Evolutionary conservation across 106 monocot species (phyloP), one percentile per base, ranked within the genome.

Genomic region (Dactylorhiza incarnata): DNA sequence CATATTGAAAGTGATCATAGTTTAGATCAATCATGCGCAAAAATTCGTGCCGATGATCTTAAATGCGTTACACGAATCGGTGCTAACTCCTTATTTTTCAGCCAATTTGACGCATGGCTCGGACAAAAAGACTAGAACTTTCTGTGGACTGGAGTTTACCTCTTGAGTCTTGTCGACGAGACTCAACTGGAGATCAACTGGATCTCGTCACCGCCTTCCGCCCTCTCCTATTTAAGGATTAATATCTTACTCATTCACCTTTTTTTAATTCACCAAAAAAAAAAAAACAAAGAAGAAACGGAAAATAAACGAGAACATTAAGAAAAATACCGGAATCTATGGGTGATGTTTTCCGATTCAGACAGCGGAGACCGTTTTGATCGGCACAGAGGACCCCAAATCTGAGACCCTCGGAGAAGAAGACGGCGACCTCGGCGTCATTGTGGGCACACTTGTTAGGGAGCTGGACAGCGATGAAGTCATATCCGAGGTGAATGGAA

Each of bases 261-360:
- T 76, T 76, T 75, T 43, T 58, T 75, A 44, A 25, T 23, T 20
- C 49, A 29, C 16, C 59, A 24, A 5, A n/a, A 54, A 54, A 54
- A 54, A n/a, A 54, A n/a, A n/a, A 37, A 37, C 37, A 3, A 37
- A 37, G 37, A 37, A 16, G 54, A 17, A 61, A 61, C 56, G 7
- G 5, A 20, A 63, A 48, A 76, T 23, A 66, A 76, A 66, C 24
- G 15, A 25, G 14, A 19, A 77, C 50, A 77, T 66, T 22, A 67
- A 22, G 58, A 76, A 50, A 75, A 76, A 49, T 25, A 49, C 37
- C 48, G 55, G 68, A 68, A 77, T 67, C 49, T 65, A 49, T 24
- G 22, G 65, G 47, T 15, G 62, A 48, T 76, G 65, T 19, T 7
- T 25, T 65, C 65, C 63, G 76, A 75, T 75, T 62, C 46, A 63